Percentiles rank a stretch among this genome's conserved stretches.
Conservation (phyloP, 2,329 filamentous ascomycete species). For the Aspergillus neotritici region DNA sequence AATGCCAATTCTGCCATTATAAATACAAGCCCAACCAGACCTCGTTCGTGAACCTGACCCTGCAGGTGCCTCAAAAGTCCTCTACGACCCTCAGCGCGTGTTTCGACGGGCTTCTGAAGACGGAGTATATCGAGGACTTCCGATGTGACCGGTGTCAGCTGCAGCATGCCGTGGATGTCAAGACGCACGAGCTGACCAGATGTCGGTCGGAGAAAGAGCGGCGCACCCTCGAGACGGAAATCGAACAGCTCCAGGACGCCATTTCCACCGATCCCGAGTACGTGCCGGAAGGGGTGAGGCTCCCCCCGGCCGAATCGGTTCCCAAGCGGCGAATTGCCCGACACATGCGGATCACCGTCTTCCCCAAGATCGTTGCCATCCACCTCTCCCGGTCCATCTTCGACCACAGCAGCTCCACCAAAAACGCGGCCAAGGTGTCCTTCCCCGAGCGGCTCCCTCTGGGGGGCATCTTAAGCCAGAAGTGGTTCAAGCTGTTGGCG, state of each 20-base stretch:
- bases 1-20: constrained; percentile 85
- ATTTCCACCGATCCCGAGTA: constrained; percentile 78
- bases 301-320: constrained; percentile 68
- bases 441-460: constrained; percentile 84
- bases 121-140: constrained; percentile 94
- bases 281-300: constrained; percentile 62
- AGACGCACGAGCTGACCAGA: constrained; percentile 55
- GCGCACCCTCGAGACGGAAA: constrained; percentile 50
- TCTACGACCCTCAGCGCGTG: constrained; percentile 79
- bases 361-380: constrained; percentile 84
- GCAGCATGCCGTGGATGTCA: constrained; percentile 65
- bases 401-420: constrained; percentile 71
- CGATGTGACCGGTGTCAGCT: constrained; percentile 89
- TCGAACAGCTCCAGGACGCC: constrained; percentile 61
- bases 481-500: constrained; percentile 76
- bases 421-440: constrained; percentile 89
- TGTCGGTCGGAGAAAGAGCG: constrained; percentile 51
- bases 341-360: constrained; percentile 78
- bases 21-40: constrained; percentile 78
- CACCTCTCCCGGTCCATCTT: constrained; percentile 93
- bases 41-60: constrained; percentile 83
- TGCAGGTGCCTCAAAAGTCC: constrained; percentile 79
- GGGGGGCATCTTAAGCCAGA: constrained; percentile 70
- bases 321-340: constrained; percentile 81
- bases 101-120: constrained; percentile 90